These are phyloP conservation scores for Cryphonectria carpinicola DNA, from an alignment of 2,329 filamentous ascomycete species.

Conservation along the genomic window DNA sequence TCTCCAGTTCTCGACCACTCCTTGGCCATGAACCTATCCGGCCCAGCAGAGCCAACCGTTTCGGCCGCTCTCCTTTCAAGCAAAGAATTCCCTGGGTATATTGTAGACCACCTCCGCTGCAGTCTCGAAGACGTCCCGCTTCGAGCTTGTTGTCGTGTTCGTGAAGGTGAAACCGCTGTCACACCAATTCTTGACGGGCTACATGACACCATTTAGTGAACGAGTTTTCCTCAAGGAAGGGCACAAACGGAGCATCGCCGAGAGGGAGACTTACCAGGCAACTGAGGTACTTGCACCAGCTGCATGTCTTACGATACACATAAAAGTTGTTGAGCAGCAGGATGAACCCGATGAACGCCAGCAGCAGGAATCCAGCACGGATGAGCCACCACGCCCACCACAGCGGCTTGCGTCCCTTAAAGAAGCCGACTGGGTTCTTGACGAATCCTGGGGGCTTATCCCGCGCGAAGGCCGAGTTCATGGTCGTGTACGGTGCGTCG, in stretches of 20 bases:
- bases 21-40: neutral
- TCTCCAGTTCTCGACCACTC: neutral
- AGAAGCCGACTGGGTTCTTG: constrained; percentile 74
- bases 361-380: constrained; percentile 74
- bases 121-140: constrained; percentile 31
- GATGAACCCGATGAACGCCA: constrained; percentile 84
- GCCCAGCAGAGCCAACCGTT: neutral
- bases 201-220: constrained; percentile 32
- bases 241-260: neutral
- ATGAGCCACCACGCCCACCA: constrained; percentile 99
- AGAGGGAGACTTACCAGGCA: constrained; percentile 73
- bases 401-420: constrained; percentile 86
- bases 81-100: constrained; percentile 18
- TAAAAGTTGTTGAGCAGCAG: constrained; percentile 92
- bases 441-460: constrained; percentile 58
- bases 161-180: constrained; percentile 45
- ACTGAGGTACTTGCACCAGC: constrained; percentile 94
- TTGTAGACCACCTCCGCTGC: constrained; percentile 7
- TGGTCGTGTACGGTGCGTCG: constrained; percentile 68
- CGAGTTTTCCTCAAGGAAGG: neutral
- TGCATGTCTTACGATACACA: constrained; percentile 72
- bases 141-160: constrained; percentile 31
- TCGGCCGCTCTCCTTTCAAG: constrained; percentile 1
- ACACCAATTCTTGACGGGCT: constrained; percentile 72
- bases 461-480: constrained; percentile 54